Evolutionary conservation across 345 rosid species (phyloP).

Genomic region (Conringia planisiliqua): DNA sequence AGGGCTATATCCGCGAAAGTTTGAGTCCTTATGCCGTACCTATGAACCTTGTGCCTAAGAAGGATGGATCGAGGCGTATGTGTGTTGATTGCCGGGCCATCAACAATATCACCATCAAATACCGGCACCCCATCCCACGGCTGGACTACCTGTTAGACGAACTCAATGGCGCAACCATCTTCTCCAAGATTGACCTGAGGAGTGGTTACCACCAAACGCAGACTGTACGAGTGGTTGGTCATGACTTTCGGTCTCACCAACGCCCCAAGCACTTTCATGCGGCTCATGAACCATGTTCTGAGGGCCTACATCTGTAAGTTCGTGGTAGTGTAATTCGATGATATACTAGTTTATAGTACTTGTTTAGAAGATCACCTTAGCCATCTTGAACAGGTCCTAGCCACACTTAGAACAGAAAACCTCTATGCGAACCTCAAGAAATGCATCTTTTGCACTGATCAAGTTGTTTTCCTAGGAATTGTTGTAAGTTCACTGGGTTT

Average conservation of each 20-base stretch:
- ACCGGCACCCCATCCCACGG: background rate
- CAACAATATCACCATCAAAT: background rate
- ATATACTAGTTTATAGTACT: no score
- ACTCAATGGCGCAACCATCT: background rate
- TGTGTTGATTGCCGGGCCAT: background rate
- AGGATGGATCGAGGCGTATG: background rate
- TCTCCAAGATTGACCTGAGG: background rate
- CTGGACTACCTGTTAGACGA: background rate
- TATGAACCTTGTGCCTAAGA: background rate
- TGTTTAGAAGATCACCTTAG: no score
- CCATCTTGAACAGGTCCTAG: no score
- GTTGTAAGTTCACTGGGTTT: background rate
- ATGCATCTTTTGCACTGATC: no score
- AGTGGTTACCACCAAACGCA: background rate
- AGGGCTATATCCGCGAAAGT: background rate
- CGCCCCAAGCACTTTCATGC: no score
- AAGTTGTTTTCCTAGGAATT: background rate
- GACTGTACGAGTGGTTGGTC: no score
- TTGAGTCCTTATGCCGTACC: background rate
- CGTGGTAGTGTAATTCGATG: no score
- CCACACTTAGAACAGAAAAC: no score
- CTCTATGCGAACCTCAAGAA: no score
- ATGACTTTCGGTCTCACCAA: no score
- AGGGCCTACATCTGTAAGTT: no score
- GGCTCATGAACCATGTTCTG: no score